phyloP scores from a whole-genome alignment of 1,284 basidiomycete species.

The Trichosporon sp. region DNA sequence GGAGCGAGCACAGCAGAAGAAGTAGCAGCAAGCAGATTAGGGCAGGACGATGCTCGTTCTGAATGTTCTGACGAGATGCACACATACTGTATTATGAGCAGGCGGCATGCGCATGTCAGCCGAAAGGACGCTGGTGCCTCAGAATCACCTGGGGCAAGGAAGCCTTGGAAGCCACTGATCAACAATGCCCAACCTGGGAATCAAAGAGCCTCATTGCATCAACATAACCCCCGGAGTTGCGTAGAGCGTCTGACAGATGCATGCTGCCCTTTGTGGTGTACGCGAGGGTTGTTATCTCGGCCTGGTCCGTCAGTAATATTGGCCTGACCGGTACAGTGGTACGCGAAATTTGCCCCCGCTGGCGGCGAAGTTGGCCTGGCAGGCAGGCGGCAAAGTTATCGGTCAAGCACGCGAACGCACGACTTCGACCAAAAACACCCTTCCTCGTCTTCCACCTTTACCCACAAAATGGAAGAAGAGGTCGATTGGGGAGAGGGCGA shows the following conservation, averaged over 20 bases:
- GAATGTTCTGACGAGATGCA: neutral
- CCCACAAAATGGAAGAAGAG: slow-evolving; percentile 17
- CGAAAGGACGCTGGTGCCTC: no score
- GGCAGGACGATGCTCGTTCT: neutral
- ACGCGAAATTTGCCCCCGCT: slow-evolving; percentile 13
- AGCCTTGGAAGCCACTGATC: neutral
- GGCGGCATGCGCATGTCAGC: neutral
- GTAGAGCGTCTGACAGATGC: neutral
- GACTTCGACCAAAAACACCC: slow-evolving; percentile 10
- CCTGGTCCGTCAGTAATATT: neutral
- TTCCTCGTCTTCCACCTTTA: neutral
- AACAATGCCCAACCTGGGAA: neutral
- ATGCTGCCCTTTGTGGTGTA: neutral
- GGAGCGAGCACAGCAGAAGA: neutral
- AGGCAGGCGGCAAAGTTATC: slow-evolving; percentile 19
- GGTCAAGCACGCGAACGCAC: neutral
- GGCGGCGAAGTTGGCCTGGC: neutral
- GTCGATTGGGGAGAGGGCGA: slow-evolving; percentile 16
- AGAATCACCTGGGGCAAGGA: no score
- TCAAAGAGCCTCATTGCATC: neutral
- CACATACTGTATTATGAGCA: neutral
- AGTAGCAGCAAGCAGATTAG: neutral
- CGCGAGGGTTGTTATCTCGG: neutral
- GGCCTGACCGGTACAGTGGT: neutral
- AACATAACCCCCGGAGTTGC: neutral